These are phyloP conservation scores for Cutaneotrichosporon daszewskae DNA, from an alignment of 1,284 basidiomycete species.

Conservation along the genomic window DNA sequence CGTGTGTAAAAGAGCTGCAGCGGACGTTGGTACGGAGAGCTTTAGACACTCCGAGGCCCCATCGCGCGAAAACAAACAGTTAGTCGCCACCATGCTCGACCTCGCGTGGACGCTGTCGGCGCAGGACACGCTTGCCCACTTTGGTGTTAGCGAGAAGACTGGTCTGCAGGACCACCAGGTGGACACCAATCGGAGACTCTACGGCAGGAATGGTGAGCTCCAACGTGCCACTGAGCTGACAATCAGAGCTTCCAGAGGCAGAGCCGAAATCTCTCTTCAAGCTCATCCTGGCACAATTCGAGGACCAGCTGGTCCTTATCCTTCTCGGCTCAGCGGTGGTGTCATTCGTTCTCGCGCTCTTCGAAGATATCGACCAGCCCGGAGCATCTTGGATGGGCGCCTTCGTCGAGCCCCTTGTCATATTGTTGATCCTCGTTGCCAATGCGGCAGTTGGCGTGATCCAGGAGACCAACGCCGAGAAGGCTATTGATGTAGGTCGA, in stretches of 20 bases:
- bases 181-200: constrained; percentile 64
- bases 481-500: constrained; percentile 82
- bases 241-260: constrained; percentile 76
- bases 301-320: constrained; percentile 93
- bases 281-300: constrained; percentile 93
- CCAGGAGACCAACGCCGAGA: constrained; percentile 90
- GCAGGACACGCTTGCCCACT: constrained; percentile 42
- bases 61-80: not conserved
- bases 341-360: constrained; percentile 79
- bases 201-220: constrained; percentile 74
- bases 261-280: constrained; percentile 85
- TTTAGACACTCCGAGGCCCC: too few relatives aligned
- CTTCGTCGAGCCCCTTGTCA: constrained; percentile 88
- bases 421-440: constrained; percentile 85
- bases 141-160: constrained; percentile 29
- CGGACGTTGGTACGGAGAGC: too few relatives aligned
- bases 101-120: constrained; percentile 46
- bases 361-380: constrained; percentile 63
- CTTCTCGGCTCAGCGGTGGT: constrained; percentile 84
- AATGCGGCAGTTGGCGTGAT: constrained; percentile 92
- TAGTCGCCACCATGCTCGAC: constrained; percentile 30
- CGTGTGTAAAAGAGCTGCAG: too few relatives aligned
- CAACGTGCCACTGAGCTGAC: constrained; percentile 4
- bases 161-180: constrained; percentile 46
- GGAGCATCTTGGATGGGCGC: constrained; percentile 61